Base-by-base conservation (phyloP, 2,329 filamentous ascomycete species). In the Pezizomycotina sp. region DNA sequence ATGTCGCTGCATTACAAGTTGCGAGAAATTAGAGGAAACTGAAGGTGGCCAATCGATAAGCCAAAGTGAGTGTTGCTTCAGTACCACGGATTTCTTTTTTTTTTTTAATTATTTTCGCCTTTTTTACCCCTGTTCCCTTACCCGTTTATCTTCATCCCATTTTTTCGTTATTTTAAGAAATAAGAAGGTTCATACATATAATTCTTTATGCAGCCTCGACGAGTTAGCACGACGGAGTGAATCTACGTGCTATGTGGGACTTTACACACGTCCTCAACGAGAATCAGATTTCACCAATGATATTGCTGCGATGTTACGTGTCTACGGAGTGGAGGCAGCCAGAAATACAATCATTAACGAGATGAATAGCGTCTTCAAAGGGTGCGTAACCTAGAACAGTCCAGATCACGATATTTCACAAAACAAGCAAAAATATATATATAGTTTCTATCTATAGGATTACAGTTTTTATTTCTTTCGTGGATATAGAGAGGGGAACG, bases 251-350 rank as follows among this genome's bases (percentile, higher is more conserved):
- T 16, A 92, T 98, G 77, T 83, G 89, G 55, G 74, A 78, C 43
- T 89, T 82, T 57, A 70, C 77, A 50, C 71, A 89, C 52, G 42
- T 45, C 12, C 74, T 78, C 55, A 79, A 95, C 60, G 74, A 93
- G 58, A 74, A 92, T 60, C 71, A 68, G 36, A 75, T 92, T 52
- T 74, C 58, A 93, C 86, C 47, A 98, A 98, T 62, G 86, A 92
- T 51, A 84, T 95, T 47, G 75, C 75, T 22, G 72, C 83, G 23
- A 79, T 95, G 57, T 71, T 95, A 9, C 63, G 67, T 15, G 68
- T 79, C 34, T 98, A 95, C 56, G 89, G 89, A 48, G 83, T 98
- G 4, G 89, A 98, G 61, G 89, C 89, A 1, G 83, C 80, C 28
- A 79, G 91, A 15, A 74, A 68, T 46, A 80, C 74, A 47, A 95